Evolutionary conservation across 169 alveolate species (phyloP).

Genomic region (Blepharisma undulans): DNA sequence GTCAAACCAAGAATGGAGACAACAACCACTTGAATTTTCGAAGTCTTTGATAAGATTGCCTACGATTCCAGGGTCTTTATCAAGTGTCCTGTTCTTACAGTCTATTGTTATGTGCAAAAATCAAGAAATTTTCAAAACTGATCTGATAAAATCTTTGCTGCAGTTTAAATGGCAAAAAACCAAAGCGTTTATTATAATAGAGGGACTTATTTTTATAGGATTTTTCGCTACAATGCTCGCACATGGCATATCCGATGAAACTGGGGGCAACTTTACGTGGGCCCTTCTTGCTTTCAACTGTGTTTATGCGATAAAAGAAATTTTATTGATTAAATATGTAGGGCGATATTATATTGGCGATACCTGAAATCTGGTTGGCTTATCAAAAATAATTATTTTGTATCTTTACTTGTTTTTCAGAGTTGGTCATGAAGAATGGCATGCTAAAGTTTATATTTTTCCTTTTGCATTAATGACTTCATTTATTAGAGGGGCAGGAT

Average conservation of each 20-base stretch:
- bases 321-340: not conserved
- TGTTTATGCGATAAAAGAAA: not conserved
- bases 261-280: not conserved
- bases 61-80: not conserved
- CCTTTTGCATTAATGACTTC: not conserved
- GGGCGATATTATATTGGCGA: not conserved
- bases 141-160: not conserved
- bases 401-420: not conserved
- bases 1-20: not conserved
- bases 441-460: not conserved
- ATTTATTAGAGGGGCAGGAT: slow-evolving; percentile 31
- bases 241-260: not conserved
- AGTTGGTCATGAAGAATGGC: not conserved
- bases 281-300: not conserved
- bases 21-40: not conserved
- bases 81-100: not conserved
- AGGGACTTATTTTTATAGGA: not conserved
- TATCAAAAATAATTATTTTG: not conserved
- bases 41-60: not conserved
- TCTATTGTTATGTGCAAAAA: not conserved
- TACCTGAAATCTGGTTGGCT: not conserved
- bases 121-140: not conserved
- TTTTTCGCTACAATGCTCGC: not conserved
- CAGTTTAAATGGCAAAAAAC: not conserved
- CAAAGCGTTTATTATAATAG: not conserved